Conservation (phyloP, 2,329 filamentous ascomycete genomes). For the Fusarium proliferatum region DNA sequence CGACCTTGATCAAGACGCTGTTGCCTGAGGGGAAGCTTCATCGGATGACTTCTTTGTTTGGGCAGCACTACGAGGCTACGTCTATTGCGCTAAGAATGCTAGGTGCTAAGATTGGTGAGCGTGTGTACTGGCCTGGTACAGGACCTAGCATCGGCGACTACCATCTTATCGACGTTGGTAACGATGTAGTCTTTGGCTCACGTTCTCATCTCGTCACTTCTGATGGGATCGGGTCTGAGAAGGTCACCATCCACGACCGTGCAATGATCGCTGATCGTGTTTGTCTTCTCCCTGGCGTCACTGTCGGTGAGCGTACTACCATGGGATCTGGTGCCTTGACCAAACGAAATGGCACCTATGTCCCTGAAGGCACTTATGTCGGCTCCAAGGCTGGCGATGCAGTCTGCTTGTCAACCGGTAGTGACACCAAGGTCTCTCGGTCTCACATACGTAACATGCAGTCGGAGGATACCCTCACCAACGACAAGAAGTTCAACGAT, state of each 20-base stretch:
- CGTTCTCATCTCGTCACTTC: neutral
- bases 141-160: neutral
- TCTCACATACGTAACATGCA: neutral
- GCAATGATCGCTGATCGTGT: constrained; percentile 19
- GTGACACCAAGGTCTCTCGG: neutral
- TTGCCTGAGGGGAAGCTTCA: neutral
- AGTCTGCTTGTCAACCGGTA: neutral
- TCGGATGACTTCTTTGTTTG: neutral
- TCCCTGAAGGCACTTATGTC: neutral
- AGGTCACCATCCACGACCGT: neutral
- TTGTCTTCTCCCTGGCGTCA: neutral
- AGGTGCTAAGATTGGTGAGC: neutral
- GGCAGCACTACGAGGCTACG: constrained; percentile 3
- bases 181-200: constrained; percentile 5
- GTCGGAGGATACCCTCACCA: neutral
- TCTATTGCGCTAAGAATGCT: neutral
- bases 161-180: neutral
- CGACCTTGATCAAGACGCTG: neutral
- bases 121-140: constrained; percentile 13
- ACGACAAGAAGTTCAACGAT: neutral
- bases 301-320: neutral
- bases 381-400: constrained; percentile 5
- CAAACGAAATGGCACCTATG: neutral
- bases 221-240: neutral
- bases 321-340: constrained; percentile 12